Conservation (phyloP, 768 basidiomycete species). For the Rhizopogon salebrosus region DNA sequence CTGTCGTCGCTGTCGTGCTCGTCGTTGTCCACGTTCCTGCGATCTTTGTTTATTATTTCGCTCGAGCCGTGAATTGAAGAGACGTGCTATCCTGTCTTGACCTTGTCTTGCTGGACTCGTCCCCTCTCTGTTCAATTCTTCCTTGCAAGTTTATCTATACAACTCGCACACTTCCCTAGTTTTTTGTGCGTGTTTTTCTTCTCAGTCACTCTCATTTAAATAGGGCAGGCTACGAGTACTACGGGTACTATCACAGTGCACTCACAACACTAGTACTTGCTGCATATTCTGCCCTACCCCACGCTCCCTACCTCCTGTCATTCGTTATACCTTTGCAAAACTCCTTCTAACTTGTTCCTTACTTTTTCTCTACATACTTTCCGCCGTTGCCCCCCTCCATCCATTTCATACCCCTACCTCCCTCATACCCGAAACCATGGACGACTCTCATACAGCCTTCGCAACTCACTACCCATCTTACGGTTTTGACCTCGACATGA, state of each 20-base stretch:
- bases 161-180: background rate
- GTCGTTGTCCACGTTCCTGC: background rate
- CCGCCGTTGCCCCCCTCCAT: constrained; percentile 47
- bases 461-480: constrained; percentile 65
- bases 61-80: background rate
- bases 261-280: background rate
- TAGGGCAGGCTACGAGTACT: constrained; percentile 3
- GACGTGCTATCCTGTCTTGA: constrained; percentile 1
- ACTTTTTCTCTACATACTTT: constrained; percentile 37
- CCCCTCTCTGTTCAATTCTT: background rate
- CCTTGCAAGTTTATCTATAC: constrained; percentile 4
- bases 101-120: constrained; percentile 1
- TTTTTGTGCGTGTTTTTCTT: constrained; percentile 3
- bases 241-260: background rate
- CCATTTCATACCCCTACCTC: constrained; percentile 30
- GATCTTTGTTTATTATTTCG: constrained; percentile 5
- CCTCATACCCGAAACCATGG: constrained; percentile 41
- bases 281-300: constrained; percentile 17
- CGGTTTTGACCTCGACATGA: constrained; percentile 85
- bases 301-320: constrained; percentile 41
- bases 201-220: background rate
- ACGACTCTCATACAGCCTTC: constrained; percentile 70
- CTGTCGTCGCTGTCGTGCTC: background rate
- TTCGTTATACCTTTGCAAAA: constrained; percentile 29
- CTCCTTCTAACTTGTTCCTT: constrained; percentile 54